Base-by-base conservation (phyloP, 225 moss, liverwort and hornwort species). In the Ulota crispa region DNA sequence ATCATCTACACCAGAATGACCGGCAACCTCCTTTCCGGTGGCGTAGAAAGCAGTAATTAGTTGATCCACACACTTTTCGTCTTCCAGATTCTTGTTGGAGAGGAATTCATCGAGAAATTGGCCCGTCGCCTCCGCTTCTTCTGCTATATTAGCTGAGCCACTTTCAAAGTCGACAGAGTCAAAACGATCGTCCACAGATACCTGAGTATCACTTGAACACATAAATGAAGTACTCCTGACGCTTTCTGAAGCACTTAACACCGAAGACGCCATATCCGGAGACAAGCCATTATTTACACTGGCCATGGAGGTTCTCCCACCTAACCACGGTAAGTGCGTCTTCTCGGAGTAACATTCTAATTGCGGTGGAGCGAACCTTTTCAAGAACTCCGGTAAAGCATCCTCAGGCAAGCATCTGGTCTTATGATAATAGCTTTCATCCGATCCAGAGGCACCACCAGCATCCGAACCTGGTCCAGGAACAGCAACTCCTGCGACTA, bases 311-410 rank as follows among this genome's bases (percentile, higher is more conserved):
- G 47, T 56, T 30, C 63, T 81, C 42, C 37, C 81, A 28, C 39
- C 56, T 37, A 59, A 81, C 34, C 64, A 64, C 50, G 81, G 84
- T 26, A 77, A 36, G 41, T 77, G 32, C 19, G 81, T 77, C 77
- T 83, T 83, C 53, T 62, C 56, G 13, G 81, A 87, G 78, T 73
- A 84, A n/a, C 59, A 72, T 62, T 67, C 60, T 32, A 87, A 66
- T 71, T 68, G 15, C 53, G 84, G 84, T 14, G 34, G 55, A 47
- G 87, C 87, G 36, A 84, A 70, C 5, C 56, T 41, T 47, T 53
- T 64, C 34, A 84, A 56, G 72, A 87, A 68, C 42, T 84, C 73
- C 36, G 84, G 84, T 71, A 77, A 72, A 50, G 26, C 42, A 56
- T 24, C 71, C 60, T 87, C 77, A 0, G 76, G 4, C 45, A 72